These are phyloP conservation scores for Biancaea sappan DNA, from an alignment of 306 rosid genomes.

Conservation along the genomic window DNA sequence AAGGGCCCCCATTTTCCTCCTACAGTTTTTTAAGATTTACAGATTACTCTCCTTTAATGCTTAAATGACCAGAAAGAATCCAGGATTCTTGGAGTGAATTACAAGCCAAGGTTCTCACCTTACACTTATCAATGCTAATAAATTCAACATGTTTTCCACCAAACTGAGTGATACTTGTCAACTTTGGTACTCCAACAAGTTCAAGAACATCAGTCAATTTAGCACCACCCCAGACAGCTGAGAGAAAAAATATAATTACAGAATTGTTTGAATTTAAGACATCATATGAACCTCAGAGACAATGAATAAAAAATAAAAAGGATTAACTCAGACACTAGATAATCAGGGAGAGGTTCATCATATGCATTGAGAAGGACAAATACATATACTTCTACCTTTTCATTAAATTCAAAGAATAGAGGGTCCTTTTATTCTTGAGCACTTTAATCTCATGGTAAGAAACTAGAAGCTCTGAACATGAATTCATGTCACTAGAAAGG, in stretches of 20 bases:
- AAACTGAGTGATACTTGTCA: slow-evolving; percentile 51
- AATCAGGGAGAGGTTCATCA: neutral
- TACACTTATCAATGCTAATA: slow-evolving; percentile 85
- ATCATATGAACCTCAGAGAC: slow-evolving; percentile 29
- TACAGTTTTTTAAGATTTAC: slow-evolving; percentile 32
- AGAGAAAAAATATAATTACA: slow-evolving; percentile 22
- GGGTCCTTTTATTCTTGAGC: neutral
- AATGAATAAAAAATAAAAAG: too few species aligned
- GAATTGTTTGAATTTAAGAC: slow-evolving; percentile 19
- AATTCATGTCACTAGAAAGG: neutral
- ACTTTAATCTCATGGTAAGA: neutral
- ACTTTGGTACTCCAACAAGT: slow-evolving; percentile 74
- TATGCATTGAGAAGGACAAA: neutral
- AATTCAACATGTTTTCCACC: slow-evolving; percentile 97
- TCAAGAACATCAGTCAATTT: slow-evolving; percentile 85
- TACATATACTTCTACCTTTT: neutral
- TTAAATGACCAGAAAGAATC: slow-evolving; percentile 9
- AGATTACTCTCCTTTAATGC: neutral
- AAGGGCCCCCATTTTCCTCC: slow-evolving; percentile 98
- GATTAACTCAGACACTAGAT: slow-evolving; percentile 15
- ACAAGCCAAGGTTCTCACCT: slow-evolving; percentile 52
- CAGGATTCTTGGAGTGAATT: neutral
- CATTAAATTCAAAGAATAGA: neutral
- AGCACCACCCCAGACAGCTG: slow-evolving; percentile 95
- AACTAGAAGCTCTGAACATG: neutral